Evolutionary conservation across 2,329 filamentous ascomycete species (phyloP), one percentile per base, ranked within the genome.

Genomic region (Alternaria gaisen): DNA sequence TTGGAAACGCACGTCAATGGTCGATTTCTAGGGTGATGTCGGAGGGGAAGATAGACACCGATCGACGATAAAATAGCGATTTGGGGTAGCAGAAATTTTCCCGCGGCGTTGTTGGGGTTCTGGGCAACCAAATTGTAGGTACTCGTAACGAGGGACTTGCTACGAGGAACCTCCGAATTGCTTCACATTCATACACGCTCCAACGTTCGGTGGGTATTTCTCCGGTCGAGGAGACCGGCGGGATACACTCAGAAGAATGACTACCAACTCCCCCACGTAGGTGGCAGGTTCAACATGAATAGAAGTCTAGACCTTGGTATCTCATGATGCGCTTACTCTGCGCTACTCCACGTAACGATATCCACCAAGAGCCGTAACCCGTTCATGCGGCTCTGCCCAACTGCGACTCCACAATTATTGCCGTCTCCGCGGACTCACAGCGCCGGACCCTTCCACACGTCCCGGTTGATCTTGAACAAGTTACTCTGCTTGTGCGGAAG

Each of bases 401-500:
- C 32, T 38, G 20, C 30, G 24, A 60, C 57, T 64, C 62, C 58
- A 57, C 58, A 60, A 20, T 60, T 41, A 34, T 60, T 60, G 12
- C 53, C 47, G 47, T 16, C 41, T 57, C 58, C 58, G 47, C 47
- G 53, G 53, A 22, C 53, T 69, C 60, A 76, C 57, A 76, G 57
- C 9, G 67, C 66, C 46, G 76, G 76, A 2, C 71, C 72, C 18
- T 73, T 72, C 91, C 93, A 98, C 20, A 85, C 87, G 67, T 97
- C 93, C 61, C 94, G 85, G 58, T 88, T 85, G 65, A 97, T 85
- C 72, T 90, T 91, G 80, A 97, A 91, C 63, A 94, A 85, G 79
- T 94, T 96, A 7, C 92, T 89, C 77, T 97, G 93, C 79, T 99
- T 99, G 77, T 98, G 94, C 1, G 93, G 90, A 66, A 99, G 93